Conservation (phyloP, 2,329 filamentous ascomycete genomes). For the Neospermospora avenae region DNA sequence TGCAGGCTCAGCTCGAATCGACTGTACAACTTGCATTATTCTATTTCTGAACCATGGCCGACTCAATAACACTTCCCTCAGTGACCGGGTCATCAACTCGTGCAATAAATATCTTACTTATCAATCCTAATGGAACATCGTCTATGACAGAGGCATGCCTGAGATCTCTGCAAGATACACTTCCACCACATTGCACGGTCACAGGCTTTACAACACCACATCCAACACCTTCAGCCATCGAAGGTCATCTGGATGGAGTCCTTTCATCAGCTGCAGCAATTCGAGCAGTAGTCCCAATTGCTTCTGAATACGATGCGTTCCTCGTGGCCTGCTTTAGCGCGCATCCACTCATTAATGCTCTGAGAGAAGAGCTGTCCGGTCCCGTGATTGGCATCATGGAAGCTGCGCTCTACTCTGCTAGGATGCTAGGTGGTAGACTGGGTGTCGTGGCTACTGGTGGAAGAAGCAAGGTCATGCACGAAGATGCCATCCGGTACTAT, state of each 20-base stretch:
- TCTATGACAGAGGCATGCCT: conserved; percentile 48
- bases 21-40: neutral
- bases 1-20: neutral
- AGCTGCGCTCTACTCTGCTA: conserved; percentile 52
- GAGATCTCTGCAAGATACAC: conserved; percentile 39
- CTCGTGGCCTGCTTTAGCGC: conserved; percentile 85
- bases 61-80: conserved; percentile 21
- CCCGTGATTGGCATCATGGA: conserved; percentile 84
- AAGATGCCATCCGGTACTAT: conserved; percentile 61
- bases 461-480: conserved; percentile 65
- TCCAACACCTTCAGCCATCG: conserved; percentile 48
- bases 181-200: conserved; percentile 46
- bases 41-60: conserved; percentile 7
- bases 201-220: conserved; percentile 48
- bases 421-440: conserved; percentile 57
- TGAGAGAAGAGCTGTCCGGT: conserved; percentile 46
- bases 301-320: conserved; percentile 59
- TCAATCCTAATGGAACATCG: conserved; percentile 46
- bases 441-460: conserved; percentile 85
- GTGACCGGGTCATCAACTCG: conserved; percentile 30
- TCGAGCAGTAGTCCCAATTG: conserved; percentile 43
- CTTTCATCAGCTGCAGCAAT: conserved; percentile 48
- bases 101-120: conserved; percentile 41
- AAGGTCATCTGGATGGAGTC: conserved; percentile 47
- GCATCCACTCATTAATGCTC: conserved; percentile 67